Conservation (phyloP, 441 rosid genomes). For the Codiaeum variegatum region DNA sequence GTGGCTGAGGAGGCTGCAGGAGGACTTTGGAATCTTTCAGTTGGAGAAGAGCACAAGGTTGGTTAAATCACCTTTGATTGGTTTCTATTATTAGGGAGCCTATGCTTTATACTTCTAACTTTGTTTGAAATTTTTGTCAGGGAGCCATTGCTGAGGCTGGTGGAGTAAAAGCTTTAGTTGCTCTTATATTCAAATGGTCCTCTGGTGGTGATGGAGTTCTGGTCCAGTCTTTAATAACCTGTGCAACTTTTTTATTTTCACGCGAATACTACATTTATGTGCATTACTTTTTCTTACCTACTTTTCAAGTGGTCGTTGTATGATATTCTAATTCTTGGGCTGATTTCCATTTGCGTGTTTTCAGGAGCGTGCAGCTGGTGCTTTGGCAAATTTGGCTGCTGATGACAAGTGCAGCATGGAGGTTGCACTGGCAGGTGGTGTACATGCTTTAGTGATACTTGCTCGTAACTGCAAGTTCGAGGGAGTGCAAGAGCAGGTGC, state of each 20-base stretch:
- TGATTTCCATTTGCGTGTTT: slow-evolving; percentile 24
- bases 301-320: slow-evolving; percentile 3
- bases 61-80: slow-evolving; percentile 9
- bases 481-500: slow-evolving; percentile 96
- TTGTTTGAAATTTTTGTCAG: slow-evolving; percentile 30
- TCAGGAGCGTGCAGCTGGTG: slow-evolving; percentile 98
- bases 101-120: slow-evolving; percentile 17
- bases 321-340: slow-evolving; percentile 11
- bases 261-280: slow-evolving; percentile 2
- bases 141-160: slow-evolving; percentile 89
- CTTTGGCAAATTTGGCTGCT: slow-evolving; percentile 95
- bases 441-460: slow-evolving; percentile 88
- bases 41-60: slow-evolving; percentile 98
- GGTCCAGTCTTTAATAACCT: slow-evolving; percentile 39
- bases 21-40: slow-evolving; percentile 95
- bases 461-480: slow-evolving; percentile 87
- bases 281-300: neutral
- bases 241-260: neutral
- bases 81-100: neutral
- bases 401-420: slow-evolving; percentile 96
- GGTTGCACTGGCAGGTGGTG: slow-evolving; percentile 87
- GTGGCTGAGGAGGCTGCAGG: slow-evolving; percentile 98
- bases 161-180: slow-evolving; percentile 82
- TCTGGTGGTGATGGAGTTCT: slow-evolving; percentile 87
- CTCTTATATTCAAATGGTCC: slow-evolving; percentile 87